Base-by-base conservation (phyloP, 768 basidiomycete genomes). In the Suillus sp. region DNA sequence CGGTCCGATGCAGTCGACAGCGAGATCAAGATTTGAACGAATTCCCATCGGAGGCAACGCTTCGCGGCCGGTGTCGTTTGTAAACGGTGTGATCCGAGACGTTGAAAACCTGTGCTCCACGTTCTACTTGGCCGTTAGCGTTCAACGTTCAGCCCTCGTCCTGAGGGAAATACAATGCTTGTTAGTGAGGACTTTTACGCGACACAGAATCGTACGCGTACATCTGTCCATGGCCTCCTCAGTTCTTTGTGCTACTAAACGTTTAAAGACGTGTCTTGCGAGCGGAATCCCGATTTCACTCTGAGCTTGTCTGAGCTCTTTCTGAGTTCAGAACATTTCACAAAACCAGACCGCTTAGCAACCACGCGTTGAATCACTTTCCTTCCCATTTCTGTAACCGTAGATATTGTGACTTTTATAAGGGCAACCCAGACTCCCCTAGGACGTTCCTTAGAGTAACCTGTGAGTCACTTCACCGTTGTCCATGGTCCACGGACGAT, bases 301-400 rank as follows among this genome's bases (percentile, higher is more conserved):
- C 56, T 57, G 56, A 57, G 56, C 18, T 57, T 57, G 56, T 57
- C 56, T 57, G 56, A 57, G 56, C 56, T 57, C 56, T 57, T 57
- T 57, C 56, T 57, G 56, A 57, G 56, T 57, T 57, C 56, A 57
- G 56, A 57, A 57, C 56, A 56, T 56, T 25, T 56, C 55, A 56
- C 38, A 42, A 57, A 57, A 42, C 38, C 32, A 32, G 51, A 20
- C 25, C 27, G 22, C 55, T 56, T 56, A 38, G 55, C 37, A 53
- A 53, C 30, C 30, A 2, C 9, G n/a, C n/a, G 4, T 27, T 16
- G 6, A 20, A 48, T 13, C 13, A 27, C 2, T 34, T 34, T 13
- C 7, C 51, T n/a, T 34, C 20, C 20, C 32, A 11, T n/a, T n/a
- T 20, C 27, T 51, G 22, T 14, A 11, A 14, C 45, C 25, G 22